Base-by-base conservation (phyloP, 495 filamentous ascomycete species). In the Alectoria sarmentosa region DNA sequence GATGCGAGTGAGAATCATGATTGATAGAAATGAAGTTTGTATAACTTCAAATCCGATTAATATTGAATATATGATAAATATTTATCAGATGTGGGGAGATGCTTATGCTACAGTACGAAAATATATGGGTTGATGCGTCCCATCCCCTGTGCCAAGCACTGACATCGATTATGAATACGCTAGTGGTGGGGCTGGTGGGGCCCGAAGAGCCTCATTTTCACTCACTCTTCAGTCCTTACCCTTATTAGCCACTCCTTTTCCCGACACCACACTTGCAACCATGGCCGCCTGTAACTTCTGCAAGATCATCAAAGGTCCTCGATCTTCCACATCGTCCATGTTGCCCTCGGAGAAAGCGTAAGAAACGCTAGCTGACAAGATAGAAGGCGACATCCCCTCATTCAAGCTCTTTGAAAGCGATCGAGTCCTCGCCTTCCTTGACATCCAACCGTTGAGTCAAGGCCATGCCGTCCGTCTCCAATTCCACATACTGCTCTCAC, bases 391-490 rank as follows among this genome's bases (percentile, higher is more conserved):
- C 49, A 96, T 97, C 78, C 92, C 93, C 57, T 90, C 87, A 70
- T 90, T 96, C 79, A 97, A 96, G 83, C 84, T 98, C 78, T 90
- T 89, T 72, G 94, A 98, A 76, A 90, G 79, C 70, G 90, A 96
- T 38, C 95, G 92, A 80, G 89, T 94, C 65, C 82, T 96, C 69
- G 94, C 94, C 8, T 99, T 99, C 79, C 88, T 99, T 69, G 94
- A 99, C 77, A 96, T 98, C 78, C 84, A 89, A 69, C 94, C 94
- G 21, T 79, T 97, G 5, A 89, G 86, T 74, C 80, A 80, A 63
- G 92, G 94, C 56, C 92, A 98, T 72, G 87, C 89, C 63, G 90
- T 92, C 76, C 72, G 80, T 71, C 46, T 14, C 38, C 49, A 37
- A 26, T 28, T 42, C n/a, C n/a, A n/a, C n/a, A n/a, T 59, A 26